Percentiles rank a stretch among this genome's conserved stretches.
Evolutionary conservation across 31 red algal genomes (phyloP).

Genomic region (Endocladia muricata): DNA sequence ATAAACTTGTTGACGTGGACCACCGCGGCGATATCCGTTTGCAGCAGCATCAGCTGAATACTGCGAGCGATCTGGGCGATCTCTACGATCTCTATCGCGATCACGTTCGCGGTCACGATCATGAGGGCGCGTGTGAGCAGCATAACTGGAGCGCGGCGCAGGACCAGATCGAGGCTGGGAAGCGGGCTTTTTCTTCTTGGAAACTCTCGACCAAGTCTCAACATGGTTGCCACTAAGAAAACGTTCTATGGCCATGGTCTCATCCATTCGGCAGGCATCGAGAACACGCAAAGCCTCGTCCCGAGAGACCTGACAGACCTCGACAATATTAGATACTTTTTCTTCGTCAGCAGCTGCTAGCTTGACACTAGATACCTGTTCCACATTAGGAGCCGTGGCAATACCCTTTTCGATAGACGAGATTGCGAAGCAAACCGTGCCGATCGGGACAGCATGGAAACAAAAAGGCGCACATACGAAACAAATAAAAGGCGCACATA

Average conservation of each 20-base stretch:
- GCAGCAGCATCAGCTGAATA: slow-evolving; percentile 3
- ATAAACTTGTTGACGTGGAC: slow-evolving; percentile 28
- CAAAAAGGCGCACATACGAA: no score
- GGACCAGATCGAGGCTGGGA: slow-evolving; percentile 33
- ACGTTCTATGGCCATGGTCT: slow-evolving; percentile 71
- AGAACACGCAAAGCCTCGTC: slow-evolving; percentile 67
- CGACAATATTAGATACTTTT: slow-evolving; percentile 49
- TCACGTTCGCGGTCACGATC: slow-evolving; percentile 28
- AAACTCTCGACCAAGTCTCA: slow-evolving; percentile 60
- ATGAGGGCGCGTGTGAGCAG: background rate
- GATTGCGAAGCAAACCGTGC: no score
- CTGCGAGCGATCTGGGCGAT: slow-evolving; percentile 27
- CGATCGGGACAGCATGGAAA: no score
- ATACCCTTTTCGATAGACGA: no score
- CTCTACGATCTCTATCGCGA: slow-evolving; percentile 54
- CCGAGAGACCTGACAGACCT: slow-evolving; percentile 62
- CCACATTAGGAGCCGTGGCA: no score
- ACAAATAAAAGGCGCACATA: no score
- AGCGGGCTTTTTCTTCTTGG: slow-evolving; percentile 70
- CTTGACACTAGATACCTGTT: no score
- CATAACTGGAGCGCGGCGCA: slow-evolving; percentile 1
- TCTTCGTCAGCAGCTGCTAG: slow-evolving; percentile 46
- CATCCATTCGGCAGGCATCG: slow-evolving; percentile 72
- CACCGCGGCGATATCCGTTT: slow-evolving; percentile 42
- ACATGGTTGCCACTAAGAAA: slow-evolving; percentile 65